Base-by-base conservation (phyloP, 2,329 filamentous ascomycete genomes). In the Hypoxylon sp. region DNA sequence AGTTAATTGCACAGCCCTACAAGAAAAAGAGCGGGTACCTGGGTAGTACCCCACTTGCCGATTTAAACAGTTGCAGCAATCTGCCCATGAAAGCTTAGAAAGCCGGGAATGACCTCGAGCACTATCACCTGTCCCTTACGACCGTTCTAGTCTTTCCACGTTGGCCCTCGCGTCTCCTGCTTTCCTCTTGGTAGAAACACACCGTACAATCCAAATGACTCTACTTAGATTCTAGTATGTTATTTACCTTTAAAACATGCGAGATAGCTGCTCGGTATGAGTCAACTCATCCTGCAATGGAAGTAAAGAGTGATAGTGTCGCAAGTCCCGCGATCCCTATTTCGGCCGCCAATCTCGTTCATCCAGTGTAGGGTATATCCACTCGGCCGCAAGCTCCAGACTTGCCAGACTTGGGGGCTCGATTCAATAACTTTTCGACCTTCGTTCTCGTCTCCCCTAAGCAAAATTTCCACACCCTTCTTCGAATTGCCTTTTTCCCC, bases 1-100 rank as follows among this genome's bases (percentile, higher is more conserved):
- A 32, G 46, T 10, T 17, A 26, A 43, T 52, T 50, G 43, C 63
- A 65, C 59, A 65, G 63, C 64, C 64, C 64, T 67, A 67, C 24
- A 62, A 13, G 49, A 19, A 48, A 43, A 13, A 41, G 15, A 17
- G 43, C 15, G 39, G 24, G 39, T 6, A 30, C 5, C 28, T 53
- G 15, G 39, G 6, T 8, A 10, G 49, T 30, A 61, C 64, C 60
- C 64, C 64, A 67, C 64, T 59, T 67, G 34, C 58, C 61, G 57
- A 62, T 59, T 39, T 2, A 20, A 26, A 19, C 17, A 47, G 56
- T 54, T 61, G 57, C 43, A 63, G 39, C 19, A 51, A 26, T 22
- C 20, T 39, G 30, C 24, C 19, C 19, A 52, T 55, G 58, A 20
- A 20, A 58, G 37, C 48, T 39, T n/a, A 24, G 20, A 20, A 56